Base-by-base conservation (phyloP, 352 stramenopile genomes). In the Pythium chondricola region DNA sequence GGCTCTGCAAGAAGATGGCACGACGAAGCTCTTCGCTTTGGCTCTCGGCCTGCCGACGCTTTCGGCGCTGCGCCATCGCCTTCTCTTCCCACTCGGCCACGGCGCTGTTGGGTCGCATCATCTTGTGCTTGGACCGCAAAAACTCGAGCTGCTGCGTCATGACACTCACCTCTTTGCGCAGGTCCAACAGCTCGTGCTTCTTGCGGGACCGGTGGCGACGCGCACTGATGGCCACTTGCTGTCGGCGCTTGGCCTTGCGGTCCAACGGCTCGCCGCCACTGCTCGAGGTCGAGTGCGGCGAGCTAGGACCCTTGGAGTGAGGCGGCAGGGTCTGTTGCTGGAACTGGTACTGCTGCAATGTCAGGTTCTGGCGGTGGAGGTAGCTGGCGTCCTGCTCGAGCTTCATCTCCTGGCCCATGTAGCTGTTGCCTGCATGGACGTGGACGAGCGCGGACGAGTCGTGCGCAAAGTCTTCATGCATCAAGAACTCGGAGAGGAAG, bases 171-270 rank as follows among this genome's bases (percentile, higher is more conserved):
- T 82, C 62, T 26, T 70, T 71, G 38, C 67, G 69, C 27, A 85
- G 46, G 38, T 65, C 68, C 17, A 70, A 60, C 46, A 80, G 61
- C 46, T 80, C 68, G 43, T 47, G 68, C 69, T 81, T 81, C 53
- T 81, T 81, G 55, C 69, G 66, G 11, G 58, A 73, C n/a, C 69
- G 69, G 18, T 81, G 64, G 36, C 64, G 69, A 6, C 69, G 69
- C 1, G 66, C 66, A 43, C 64, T 76, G 35, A 71, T 70, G 10
- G 69, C 69, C 37, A 75, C 69, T 41, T 81, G 69, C 32, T 68
- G 57, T 47, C 69, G 66, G 0, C 69, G 64, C 41, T 66, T 67
- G 37, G 64, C 64, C 52, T 77, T 77, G 50, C 64, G 67, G 13
- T 81, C 66, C 18, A 72, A 49, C 6, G 48, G 27, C 41, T 67